These are phyloP conservation scores for Candida koratica DNA, from an alignment of 805 yeast genomes.

Conservation along the genomic window DNA sequence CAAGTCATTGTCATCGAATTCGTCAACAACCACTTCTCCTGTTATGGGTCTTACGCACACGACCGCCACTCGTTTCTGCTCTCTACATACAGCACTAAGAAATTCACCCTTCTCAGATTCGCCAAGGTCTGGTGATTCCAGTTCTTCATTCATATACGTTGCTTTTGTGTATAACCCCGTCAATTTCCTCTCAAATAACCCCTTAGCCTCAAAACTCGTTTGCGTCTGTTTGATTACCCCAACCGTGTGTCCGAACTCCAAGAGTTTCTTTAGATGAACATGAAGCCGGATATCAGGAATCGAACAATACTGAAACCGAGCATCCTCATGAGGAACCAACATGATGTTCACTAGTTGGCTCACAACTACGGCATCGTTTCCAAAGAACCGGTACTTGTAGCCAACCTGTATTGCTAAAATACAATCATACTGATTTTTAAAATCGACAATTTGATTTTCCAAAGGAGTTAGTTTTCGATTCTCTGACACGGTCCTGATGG, in stretches of 20 bases:
- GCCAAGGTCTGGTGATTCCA: constrained; percentile 11
- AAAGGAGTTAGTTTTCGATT: constrained; percentile 52
- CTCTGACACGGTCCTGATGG: too few species aligned
- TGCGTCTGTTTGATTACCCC: constrained; percentile 87
- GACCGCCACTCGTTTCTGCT: constrained; percentile 33
- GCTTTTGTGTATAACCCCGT: constrained; percentile 77
- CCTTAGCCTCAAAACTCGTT: constrained; percentile 44
- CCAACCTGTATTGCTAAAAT: constrained; percentile 84
- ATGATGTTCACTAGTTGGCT: constrained; percentile 64
- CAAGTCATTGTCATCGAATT: constrained; percentile 55
- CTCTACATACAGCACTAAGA: constrained; percentile 41
- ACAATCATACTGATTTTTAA: constrained; percentile 61
- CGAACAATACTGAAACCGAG: constrained; percentile 74
- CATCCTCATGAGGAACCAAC: constrained; percentile 56
- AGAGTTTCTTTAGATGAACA: constrained; percentile 68
- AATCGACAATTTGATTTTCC: constrained; percentile 68
- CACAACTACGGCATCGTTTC: constrained; percentile 74
- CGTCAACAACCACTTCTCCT: constrained; percentile 73
- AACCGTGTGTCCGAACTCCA: constrained; percentile 71
- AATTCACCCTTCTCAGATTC: constrained; percentile 35
- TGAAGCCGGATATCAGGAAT: constrained; percentile 77
- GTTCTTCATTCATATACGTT: constrained; percentile 69
- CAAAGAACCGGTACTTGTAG: constrained; percentile 83
- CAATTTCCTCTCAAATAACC: constrained; percentile 63
- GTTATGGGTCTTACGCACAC: constrained; percentile 67